These are phyloP conservation scores for Rhododendron vialii DNA, from an alignment of 148 eudicot genomes.

Conservation along the genomic window DNA sequence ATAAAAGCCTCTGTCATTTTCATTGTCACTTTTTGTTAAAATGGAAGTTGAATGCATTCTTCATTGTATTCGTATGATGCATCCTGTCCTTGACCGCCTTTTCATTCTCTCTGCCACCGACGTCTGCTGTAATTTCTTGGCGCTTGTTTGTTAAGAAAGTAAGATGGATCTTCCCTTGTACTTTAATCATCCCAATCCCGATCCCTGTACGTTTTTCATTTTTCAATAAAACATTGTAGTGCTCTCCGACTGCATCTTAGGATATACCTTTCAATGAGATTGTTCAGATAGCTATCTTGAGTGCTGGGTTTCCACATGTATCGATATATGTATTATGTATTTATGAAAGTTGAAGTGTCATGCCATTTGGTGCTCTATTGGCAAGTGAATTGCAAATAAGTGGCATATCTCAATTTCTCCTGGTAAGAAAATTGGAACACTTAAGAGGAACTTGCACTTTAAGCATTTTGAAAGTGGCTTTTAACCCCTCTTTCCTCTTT, in stretches of 20 bases:
- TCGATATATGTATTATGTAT: background rate
- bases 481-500: background rate
- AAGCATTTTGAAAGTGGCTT: background rate
- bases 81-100: background rate
- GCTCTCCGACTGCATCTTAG: background rate
- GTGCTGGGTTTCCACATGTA: background rate
- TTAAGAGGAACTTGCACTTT: background rate
- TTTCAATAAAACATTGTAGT: background rate
- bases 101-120: background rate
- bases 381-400: background rate
- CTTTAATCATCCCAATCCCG: background rate
- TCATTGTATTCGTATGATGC: background rate
- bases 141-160: background rate
- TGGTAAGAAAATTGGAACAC: conserved; percentile 1
- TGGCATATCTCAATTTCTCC: background rate
- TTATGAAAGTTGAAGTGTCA: background rate
- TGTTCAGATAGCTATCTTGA: background rate
- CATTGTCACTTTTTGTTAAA: background rate
- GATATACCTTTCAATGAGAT: background rate
- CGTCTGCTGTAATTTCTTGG: background rate
- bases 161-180: background rate
- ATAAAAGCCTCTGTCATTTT: background rate
- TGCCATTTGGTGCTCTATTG: background rate
- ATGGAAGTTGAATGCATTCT: background rate
- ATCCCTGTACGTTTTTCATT: background rate